Percentiles rank a stretch among this genome's conserved stretches.
Evolutionary conservation across 2,329 filamentous ascomycete species (phyloP).

Genomic region (Myriosclerotinia scirpicola): DNA sequence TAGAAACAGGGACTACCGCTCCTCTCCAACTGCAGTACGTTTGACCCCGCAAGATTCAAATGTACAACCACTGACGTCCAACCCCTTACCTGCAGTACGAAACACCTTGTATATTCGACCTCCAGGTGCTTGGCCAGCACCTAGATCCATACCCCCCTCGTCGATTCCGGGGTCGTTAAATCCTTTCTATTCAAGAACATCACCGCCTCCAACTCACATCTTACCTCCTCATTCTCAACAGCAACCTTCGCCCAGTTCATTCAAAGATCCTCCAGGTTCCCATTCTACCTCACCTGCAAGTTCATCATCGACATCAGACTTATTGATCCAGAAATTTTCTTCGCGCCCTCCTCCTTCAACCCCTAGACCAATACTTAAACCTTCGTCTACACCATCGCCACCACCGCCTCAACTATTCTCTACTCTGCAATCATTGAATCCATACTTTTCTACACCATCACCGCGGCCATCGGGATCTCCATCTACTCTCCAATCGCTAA

Average conservation of each 20-base stretch:
- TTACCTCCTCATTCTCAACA: background rate
- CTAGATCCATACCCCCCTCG: background rate
- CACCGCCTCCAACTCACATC: background rate
- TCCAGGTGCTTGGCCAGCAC: background rate
- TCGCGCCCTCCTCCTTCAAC: background rate
- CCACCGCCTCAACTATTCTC: background rate
- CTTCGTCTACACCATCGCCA: background rate
- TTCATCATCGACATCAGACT: background rate
- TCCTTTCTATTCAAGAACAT: too few species aligned
- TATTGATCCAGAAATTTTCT: background rate
- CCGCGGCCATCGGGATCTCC: background rate
- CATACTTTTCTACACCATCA: background rate
- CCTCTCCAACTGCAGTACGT: conserved; percentile 7
- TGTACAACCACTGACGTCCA: background rate
- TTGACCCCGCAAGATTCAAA: background rate
- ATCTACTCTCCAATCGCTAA: background rate
- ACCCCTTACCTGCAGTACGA: background rate
- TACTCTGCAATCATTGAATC: background rate
- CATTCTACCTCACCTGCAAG: background rate
- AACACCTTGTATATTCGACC: background rate
- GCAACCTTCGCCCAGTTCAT: background rate
- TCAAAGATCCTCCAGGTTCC: background rate
- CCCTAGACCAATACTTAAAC: background rate
- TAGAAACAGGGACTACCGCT: background rate
- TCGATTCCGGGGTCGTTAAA: background rate